Base-by-base conservation (phyloP, 2,329 filamentous ascomycete genomes). In the Huntiella bhutanensis region DNA sequence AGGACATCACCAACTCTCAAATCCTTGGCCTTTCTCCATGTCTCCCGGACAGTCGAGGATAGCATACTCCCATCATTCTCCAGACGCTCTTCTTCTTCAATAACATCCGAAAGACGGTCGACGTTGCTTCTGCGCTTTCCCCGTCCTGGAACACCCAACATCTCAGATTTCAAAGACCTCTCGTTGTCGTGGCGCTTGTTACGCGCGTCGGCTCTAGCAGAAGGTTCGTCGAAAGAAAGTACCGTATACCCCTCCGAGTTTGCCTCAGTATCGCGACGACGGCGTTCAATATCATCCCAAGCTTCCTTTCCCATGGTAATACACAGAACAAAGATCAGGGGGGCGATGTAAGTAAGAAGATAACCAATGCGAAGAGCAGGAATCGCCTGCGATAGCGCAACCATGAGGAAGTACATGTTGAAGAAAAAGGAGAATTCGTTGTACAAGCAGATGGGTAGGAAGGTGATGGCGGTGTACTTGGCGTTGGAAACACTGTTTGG, bases 381-480 rank as follows among this genome's bases (percentile, higher is more conserved):
- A 56, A 98, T 87, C 38, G 85, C 79, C 63, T 98, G 91, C 34
- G 88, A 96, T 43, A 96, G 64, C 5, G 91, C 92, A 43, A 98
- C 91, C 19, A 96, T 76, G 47, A 98, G 69, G 60, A 98, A 98
- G 60, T 98, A 98, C 69, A 96, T 84, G 70, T 98, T 98, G 70
- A 98, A 94, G 65, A 98, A 98, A 67, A 96, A 98, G 50, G 88
- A 95, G 60, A 98, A 98, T 59, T 98, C 91, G 64, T 96, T 96
- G 64, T 95, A 98, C 16, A 98, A 68, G 0, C 91, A 98, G 45
- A 88, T 71, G 2, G 92, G 92, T 11, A 98, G 71, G 62, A 98
- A 98, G 45, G 82, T 94, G 67, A 87, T 80, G 1, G 87, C 77
- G 28, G 88, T 96, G 61, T 98, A 98, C 69, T 96, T 98, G 47